Percentiles rank a stretch among this genome's conserved stretches.
These are phyloP conservation scores for Penicillium vulpinum DNA, from an alignment of 2,329 filamentous ascomycete genomes.

Conservation along the genomic window DNA sequence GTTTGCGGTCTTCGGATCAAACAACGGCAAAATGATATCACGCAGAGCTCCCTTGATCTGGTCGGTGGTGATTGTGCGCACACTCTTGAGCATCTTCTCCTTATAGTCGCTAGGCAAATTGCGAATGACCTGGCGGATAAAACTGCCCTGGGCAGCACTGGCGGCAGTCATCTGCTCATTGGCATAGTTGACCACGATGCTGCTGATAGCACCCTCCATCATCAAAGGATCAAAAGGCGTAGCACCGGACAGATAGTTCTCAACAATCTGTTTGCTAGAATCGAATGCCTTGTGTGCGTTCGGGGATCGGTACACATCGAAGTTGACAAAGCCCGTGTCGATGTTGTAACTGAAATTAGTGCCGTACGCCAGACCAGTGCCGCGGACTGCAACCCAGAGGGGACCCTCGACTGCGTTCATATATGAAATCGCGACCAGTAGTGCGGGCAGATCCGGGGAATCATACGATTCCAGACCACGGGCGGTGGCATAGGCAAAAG, in stretches of 20 bases:
- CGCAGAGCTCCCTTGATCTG: slow-evolving; percentile 74
- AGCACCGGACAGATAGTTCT: slow-evolving; percentile 70
- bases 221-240: slow-evolving; percentile 74
- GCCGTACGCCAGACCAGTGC: slow-evolving; percentile 90
- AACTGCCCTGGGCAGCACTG: slow-evolving; percentile 78
- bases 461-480: slow-evolving; percentile 72
- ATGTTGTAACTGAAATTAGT: slow-evolving; percentile 74
- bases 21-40: slow-evolving; percentile 75
- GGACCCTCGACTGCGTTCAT: slow-evolving; percentile 92
- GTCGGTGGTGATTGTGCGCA: slow-evolving; percentile 72
- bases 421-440: slow-evolving; percentile 86
- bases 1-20: slow-evolving; percentile 77
- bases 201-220: slow-evolving; percentile 86
- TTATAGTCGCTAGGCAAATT: slow-evolving; percentile 76
- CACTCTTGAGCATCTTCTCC: slow-evolving; percentile 71
- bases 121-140: slow-evolving; percentile 76
- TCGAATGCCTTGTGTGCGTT: slow-evolving; percentile 83
- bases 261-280: slow-evolving; percentile 72
- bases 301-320: slow-evolving; percentile 85
- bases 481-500: slow-evolving; percentile 75
- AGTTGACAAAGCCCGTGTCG: slow-evolving; percentile 77
- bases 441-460: slow-evolving; percentile 75
- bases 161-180: slow-evolving; percentile 87
- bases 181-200: slow-evolving; percentile 81
- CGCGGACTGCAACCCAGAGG: slow-evolving; percentile 89